Percentiles rank a stretch among this genome's conserved stretches.
These are phyloP conservation scores for Ogataea siamensis DNA, from an alignment of 805 yeast species.

Conservation along the genomic window DNA sequence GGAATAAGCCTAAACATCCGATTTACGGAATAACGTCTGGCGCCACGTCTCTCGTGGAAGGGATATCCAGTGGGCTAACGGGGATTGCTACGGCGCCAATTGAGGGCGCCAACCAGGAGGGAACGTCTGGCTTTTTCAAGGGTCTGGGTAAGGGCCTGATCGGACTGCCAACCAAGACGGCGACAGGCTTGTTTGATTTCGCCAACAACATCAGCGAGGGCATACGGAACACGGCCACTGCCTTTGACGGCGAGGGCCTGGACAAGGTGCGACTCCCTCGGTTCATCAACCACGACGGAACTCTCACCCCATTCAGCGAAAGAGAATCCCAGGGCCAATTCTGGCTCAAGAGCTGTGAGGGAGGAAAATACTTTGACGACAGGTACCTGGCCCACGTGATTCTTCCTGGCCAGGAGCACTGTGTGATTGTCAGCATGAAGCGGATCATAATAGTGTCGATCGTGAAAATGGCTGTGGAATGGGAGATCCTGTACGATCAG, in stretches of 20 bases:
- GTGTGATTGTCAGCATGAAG: slow-evolving; percentile 70
- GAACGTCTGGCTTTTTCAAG: slow-evolving; percentile 87
- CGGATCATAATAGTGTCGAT: slow-evolving; percentile 68
- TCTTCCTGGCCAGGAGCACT: slow-evolving; percentile 75
- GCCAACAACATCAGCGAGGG: slow-evolving; percentile 94
- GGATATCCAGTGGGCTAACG: slow-evolving; percentile 80
- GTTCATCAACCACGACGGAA: slow-evolving; percentile 63
- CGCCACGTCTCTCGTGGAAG: slow-evolving; percentile 84
- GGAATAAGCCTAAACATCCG: slow-evolving; percentile 83
- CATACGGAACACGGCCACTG: slow-evolving; percentile 87
- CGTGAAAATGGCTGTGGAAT: slow-evolving; percentile 56
- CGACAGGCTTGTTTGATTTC: slow-evolving; percentile 89
- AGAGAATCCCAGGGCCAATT: slow-evolving; percentile 93
- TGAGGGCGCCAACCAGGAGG: slow-evolving; percentile 85
- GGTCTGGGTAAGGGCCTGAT: slow-evolving; percentile 94
- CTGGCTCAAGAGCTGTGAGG: slow-evolving; percentile 82
- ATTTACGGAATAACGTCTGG: slow-evolving; percentile 81
- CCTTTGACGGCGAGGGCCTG: slow-evolving; percentile 74
- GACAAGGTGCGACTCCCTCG: slow-evolving; percentile 84
- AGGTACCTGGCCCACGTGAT: slow-evolving; percentile 82
- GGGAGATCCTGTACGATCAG: slow-evolving; percentile 68
- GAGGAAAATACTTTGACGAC: slow-evolving; percentile 73
- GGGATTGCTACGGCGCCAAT: slow-evolving; percentile 91
- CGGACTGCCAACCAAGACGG: slow-evolving; percentile 95
- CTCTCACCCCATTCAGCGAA: slow-evolving; percentile 70